Evolutionary conservation across 345 rosid species (phyloP), one percentile per base, ranked within the genome.

Genomic region (Cochlearia excelsa): DNA sequence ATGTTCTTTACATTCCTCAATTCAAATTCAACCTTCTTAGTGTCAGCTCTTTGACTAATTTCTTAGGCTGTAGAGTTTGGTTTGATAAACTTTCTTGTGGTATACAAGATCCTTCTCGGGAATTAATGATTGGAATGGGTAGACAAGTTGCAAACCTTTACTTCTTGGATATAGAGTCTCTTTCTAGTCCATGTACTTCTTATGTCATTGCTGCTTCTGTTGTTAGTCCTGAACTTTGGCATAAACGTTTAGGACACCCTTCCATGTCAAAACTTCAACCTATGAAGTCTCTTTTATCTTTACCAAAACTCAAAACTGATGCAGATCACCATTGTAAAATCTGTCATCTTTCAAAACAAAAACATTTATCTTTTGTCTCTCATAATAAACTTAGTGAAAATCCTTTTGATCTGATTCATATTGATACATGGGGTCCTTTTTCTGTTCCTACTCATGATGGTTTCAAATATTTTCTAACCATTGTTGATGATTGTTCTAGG

Each of bases 71-170:
- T 3, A 6, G n/a, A 0, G 1, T 59, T 0, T 59, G 37, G 46
- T 59, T 59, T 46, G 65, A 59, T 46, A 28, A 35, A 0, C 0
- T 0, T 26, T 46, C 16, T 37, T 60, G 46, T 48, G 28, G 0
- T 2, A 4, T 37, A 10, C 54, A 60, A 11, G 54, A 3, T 37
- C 55, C 0, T 59, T 1, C 35, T 5, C 64, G 0, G 2, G 45
- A 2, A 0, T 37, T 48, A 60, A 28, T 4, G 65, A 38, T 60
- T 60, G 46, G 54, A 8, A 2, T 27, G 38, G 54, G 29, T 60
- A 60, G 29, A 26, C 46, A 47, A 0, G 8, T 59, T 0, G 35
- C 27, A 0, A 59, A 59, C 0, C 54, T 35, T 1, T 59, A 59
- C 3, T 59, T 27, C 1, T 0, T 59, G 45, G 54, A 59, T 1